Evolutionary conservation across 805 yeast genomes (phyloP).

Genomic region (Suhomyces canberraensis): DNA sequence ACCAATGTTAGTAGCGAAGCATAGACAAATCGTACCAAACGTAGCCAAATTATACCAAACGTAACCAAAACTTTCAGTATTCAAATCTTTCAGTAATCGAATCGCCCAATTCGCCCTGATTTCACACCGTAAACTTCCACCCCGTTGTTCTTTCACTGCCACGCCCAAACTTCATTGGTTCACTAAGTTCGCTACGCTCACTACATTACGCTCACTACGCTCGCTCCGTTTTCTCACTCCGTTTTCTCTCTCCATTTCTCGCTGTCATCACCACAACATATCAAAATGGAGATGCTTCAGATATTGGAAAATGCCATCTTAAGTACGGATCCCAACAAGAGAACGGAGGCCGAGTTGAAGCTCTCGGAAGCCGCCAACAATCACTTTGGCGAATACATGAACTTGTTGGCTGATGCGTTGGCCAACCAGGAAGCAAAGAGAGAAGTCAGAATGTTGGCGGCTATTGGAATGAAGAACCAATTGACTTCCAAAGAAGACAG

Average conservation of each 20-base stretch:
- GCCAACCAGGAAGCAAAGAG: conserved; percentile 60
- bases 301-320: conserved; percentile 78
- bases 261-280: not conserved
- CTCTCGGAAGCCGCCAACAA: conserved; percentile 66
- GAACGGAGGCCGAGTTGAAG: conserved; percentile 77
- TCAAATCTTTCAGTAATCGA: too few species aligned
- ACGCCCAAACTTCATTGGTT: too few species aligned
- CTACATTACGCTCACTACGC: not conserved
- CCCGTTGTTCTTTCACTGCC: too few species aligned
- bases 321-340: conserved; percentile 59
- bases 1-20: too few species aligned
- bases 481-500: conserved; percentile 73
- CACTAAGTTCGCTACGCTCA: too few species aligned
- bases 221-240: not conserved
- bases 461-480: conserved; percentile 82
- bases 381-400: conserved; percentile 73
- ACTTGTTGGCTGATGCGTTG: conserved; percentile 66
- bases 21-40: too few species aligned
- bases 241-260: not conserved
- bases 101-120: too few species aligned
- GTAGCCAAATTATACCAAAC: too few species aligned
- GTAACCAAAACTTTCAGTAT: too few species aligned
- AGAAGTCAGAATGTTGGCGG: conserved; percentile 91
- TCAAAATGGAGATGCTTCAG: conserved; percentile 57
- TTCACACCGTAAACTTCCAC: too few species aligned